phyloP scores from a whole-genome alignment of 139 green algal species.

The Chara braunii region DNA sequence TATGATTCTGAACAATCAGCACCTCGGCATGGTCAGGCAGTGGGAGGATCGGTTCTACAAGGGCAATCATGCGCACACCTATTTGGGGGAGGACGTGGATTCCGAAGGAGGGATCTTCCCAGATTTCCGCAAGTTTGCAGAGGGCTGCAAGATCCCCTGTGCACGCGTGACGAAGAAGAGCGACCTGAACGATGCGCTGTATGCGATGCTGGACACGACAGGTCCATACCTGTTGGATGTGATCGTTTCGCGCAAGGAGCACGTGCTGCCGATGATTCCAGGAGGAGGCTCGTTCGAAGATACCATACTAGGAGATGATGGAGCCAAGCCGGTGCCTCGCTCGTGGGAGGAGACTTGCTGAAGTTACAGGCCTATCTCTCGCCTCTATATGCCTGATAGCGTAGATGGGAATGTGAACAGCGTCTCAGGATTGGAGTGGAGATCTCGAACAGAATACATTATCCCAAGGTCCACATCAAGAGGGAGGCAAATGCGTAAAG shows the following conservation, averaged over 20 bases:
- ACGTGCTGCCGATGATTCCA: slow-evolving; percentile 99
- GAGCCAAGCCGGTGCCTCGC: too few species aligned
- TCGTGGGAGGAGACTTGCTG: too few species aligned
- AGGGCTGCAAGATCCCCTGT: slow-evolving; percentile 47
- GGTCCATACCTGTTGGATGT: slow-evolving; percentile 96
- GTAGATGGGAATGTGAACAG: too few species aligned
- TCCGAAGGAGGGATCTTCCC: slow-evolving; percentile 93
- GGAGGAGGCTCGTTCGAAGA: slow-evolving; percentile 90
- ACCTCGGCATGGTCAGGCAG: slow-evolving; percentile 98
- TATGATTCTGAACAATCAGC: slow-evolving; percentile 99
- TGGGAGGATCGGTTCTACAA: slow-evolving; percentile 99
- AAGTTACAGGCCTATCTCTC: too few species aligned
- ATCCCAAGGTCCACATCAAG: too few species aligned
- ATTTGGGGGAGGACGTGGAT: slow-evolving; percentile 78
- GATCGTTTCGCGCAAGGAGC: slow-evolving; percentile 97
- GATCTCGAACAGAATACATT: too few species aligned
- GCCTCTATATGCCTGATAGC: too few species aligned
- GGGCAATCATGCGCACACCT: slow-evolving; percentile 93
- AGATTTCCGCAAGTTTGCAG: slow-evolving; percentile 87
- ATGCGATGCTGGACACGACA: slow-evolving; percentile 82
- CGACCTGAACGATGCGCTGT: slow-evolving; percentile 43
- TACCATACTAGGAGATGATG: slow-evolving; percentile 73
- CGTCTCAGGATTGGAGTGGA: too few species aligned
- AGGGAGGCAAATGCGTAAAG: too few species aligned
- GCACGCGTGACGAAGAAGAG: slow-evolving; percentile 21